Conservation (phyloP, 495 filamentous ascomycete genomes). For the Oleoguttula mirabilis region DNA sequence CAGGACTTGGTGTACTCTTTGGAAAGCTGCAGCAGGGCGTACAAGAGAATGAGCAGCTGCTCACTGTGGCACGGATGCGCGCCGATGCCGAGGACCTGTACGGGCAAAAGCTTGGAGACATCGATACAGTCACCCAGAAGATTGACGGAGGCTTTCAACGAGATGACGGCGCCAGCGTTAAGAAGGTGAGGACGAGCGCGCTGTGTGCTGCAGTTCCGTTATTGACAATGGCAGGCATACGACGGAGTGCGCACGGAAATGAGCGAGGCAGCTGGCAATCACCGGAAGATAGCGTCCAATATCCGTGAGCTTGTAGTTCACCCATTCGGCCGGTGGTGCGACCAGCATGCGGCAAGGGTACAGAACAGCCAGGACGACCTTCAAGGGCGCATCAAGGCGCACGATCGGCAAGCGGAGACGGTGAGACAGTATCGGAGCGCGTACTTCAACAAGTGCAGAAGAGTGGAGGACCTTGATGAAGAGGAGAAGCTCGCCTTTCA, state of each 20-base stretch:
- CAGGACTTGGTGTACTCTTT: slow-evolving; percentile 87
- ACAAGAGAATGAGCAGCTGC: slow-evolving; percentile 85
- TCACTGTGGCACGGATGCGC: slow-evolving; percentile 84
- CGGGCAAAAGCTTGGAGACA: slow-evolving; percentile 66
- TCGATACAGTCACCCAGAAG: slow-evolving; percentile 69
- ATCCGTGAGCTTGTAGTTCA: slow-evolving; percentile 90
- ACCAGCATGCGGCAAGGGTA: slow-evolving; percentile 80
- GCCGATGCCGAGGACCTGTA: slow-evolving; percentile 92
- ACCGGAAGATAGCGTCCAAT: slow-evolving; percentile 89
- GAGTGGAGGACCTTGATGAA: slow-evolving; percentile 92
- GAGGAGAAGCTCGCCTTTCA: slow-evolving; percentile 98
- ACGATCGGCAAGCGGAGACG: slow-evolving; percentile 79
- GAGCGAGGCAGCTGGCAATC: slow-evolving; percentile 78
- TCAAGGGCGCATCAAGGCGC: slow-evolving; percentile 73
- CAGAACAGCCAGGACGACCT: slow-evolving; percentile 91
- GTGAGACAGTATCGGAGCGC: slow-evolving; percentile 86
- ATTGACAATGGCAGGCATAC: slow-evolving; percentile 54
- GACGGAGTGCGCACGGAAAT: slow-evolving; percentile 91
- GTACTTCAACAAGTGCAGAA: slow-evolving; percentile 97
- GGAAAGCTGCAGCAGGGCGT: slow-evolving; percentile 93
- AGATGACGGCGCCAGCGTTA: slow-evolving; percentile 91
- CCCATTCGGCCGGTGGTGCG: slow-evolving; percentile 90
- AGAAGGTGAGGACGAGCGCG: slow-evolving; percentile 86
- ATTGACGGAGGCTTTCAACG: slow-evolving; percentile 74
- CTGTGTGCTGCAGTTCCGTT: slow-evolving; percentile 5